Evolutionary conservation across 108 stramenopile genomes (phyloP), one percentile per base, ranked within the genome.

Genomic region (Skeletonema grethae): DNA sequence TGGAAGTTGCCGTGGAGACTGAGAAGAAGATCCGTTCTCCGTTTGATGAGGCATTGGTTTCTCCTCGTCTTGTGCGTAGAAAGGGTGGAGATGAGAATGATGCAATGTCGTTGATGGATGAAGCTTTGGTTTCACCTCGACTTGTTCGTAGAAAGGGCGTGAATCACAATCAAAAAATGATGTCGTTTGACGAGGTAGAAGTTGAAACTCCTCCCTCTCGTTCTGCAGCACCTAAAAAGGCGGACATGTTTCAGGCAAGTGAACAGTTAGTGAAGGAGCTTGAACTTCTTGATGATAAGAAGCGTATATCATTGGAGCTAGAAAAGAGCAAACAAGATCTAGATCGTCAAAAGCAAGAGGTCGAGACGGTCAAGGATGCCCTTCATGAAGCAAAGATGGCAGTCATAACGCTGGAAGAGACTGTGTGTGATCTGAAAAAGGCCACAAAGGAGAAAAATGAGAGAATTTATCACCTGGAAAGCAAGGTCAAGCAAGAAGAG

Each of bases 381-480:
- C 24, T 79, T 61, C n/a, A 36, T 20, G 77, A 79, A 31, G 71
- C 71, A 13, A 57, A 72, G 45, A 31, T 22, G 35, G 58, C 71
- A 5, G 61, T 79, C 1, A 20, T 46, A 65, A 66, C 62, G 28
- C 68, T 79, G 66, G 71, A 72, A 53, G 63, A 61, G 25, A 57
- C 77, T 9, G 63, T 79, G 32, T 48, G 67, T 24, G 50, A n/a
- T 12, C 32, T 79, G 16, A 61, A 68, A 13, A 65, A 38, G 46
- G 71, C 71, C 30, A 67, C 66, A 15, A 60, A 46, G 16, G 70
- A 57, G 18, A 79, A 79, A 53, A 65, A 79, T 35, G 67, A 43
- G 18, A 55, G 53, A 1, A 79, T 72, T 57, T 22, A 20, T 45
- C 32, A 57, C 22, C 61, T 79, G 20, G 60, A 67, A 25, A 18